A percentile compares a stretch with the other conserved stretches of the same genome.
Conservation (phyloP, 805 yeast species). For the Yarrowia sp. region DNA sequence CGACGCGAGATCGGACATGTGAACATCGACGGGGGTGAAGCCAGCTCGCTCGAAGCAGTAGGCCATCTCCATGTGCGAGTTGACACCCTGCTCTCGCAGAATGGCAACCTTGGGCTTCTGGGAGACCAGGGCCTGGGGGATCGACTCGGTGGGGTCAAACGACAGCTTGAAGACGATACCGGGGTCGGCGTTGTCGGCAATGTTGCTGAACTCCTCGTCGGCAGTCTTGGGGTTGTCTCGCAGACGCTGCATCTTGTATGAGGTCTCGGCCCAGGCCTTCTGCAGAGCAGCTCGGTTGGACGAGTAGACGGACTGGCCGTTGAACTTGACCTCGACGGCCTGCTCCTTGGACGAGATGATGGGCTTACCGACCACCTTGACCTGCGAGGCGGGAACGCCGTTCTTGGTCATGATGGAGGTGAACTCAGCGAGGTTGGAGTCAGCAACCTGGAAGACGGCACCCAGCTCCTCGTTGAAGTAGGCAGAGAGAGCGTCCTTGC, state of each 20-base stretch:
- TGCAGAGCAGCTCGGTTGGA: constrained; percentile 70
- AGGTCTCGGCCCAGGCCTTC: constrained; percentile 81
- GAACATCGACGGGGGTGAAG: constrained; percentile 89
- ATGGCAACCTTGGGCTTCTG: constrained; percentile 89
- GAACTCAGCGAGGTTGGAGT: constrained; percentile 51
- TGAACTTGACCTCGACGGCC: constrained; percentile 47
- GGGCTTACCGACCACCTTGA: constrained; percentile 65
- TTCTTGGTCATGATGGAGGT: constrained; percentile 51
- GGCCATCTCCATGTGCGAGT: constrained; percentile 98
- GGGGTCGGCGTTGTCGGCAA: constrained; percentile 80
- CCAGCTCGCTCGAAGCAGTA: constrained; percentile 96
- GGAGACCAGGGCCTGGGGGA: constrained; percentile 32
- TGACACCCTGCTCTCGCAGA: constrained; percentile 96
- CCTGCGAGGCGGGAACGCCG: constrained; percentile 55
- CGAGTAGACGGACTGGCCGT: constrained; percentile 48
- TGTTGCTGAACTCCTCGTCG: constrained; percentile 74
- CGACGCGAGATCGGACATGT: constrained; percentile 85
- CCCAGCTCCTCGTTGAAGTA: constrained; percentile 94
- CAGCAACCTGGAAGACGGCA: constrained; percentile 85
- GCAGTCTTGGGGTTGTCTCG: constrained; percentile 94
- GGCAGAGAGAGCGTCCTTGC: constrained; percentile 47
- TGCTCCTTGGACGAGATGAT: constrained; percentile 49
- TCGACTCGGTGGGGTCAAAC: constrained; percentile 50
- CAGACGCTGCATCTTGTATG: constrained; percentile 82
- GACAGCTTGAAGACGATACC: constrained; percentile 82